phyloP scores from a whole-genome alignment of 345 rosid species.

The Heritiera littoralis region DNA sequence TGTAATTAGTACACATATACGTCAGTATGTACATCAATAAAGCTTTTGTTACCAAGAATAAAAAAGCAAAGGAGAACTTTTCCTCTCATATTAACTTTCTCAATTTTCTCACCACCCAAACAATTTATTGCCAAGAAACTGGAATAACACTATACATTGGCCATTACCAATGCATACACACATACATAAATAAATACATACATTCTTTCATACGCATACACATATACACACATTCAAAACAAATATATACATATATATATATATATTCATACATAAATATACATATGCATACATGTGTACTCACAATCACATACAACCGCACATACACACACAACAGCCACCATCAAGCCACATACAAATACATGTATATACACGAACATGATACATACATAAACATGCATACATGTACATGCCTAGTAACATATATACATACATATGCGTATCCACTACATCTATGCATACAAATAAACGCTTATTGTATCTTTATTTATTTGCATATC shows the following conservation, averaged over 20 bases:
- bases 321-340: neutral
- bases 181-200: neutral
- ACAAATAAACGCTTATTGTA: neutral
- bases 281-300: neutral
- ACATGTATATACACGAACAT: too few species aligned
- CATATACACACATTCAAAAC: neutral
- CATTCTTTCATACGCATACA: neutral
- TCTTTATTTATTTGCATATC: neutral
- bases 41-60: neutral
- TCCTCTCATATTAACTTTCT: neutral
- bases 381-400: neutral
- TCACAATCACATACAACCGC: neutral
- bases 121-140: neutral
- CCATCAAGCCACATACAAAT: neutral
- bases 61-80: neutral
- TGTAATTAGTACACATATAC: neutral
- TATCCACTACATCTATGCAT: neutral
- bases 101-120: conserved; percentile 3
- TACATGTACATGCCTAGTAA: neutral
- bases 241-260: neutral
- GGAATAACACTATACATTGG: neutral
- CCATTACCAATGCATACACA: neutral
- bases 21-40: neutral
- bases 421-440: neutral
- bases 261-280: neutral